phyloP scores from a whole-genome alignment of 768 basidiomycete species.

The Boletellus ananiceps region DNA sequence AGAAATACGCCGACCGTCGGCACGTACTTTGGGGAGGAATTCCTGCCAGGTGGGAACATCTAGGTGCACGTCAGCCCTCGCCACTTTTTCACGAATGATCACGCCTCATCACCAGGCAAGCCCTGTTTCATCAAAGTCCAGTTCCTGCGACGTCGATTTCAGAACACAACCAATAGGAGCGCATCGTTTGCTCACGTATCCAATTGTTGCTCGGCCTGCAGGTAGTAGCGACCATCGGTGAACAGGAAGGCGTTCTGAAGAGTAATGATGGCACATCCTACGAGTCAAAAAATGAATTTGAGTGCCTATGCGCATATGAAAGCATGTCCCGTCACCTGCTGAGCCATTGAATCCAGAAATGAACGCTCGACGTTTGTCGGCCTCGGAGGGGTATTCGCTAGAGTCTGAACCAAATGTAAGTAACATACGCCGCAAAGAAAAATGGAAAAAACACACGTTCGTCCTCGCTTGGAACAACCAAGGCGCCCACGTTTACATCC shows the following conservation, averaged over 20 bases:
- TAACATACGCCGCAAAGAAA: not conserved
- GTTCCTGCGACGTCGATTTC: slow-evolving; percentile 44
- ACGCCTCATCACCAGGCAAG: slow-evolving; percentile 51
- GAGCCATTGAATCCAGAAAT: slow-evolving; percentile 95
- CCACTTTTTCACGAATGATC: slow-evolving; percentile 1
- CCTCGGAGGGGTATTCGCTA: slow-evolving; percentile 84
- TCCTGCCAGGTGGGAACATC: slow-evolving; percentile 92
- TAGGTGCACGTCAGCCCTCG: slow-evolving; percentile 26
- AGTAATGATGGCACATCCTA: slow-evolving; percentile 77
- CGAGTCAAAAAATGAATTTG: slow-evolving; percentile 5
- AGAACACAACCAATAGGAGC: not conserved
- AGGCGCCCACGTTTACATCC: slow-evolving; percentile 56
- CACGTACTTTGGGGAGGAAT: slow-evolving; percentile 63
- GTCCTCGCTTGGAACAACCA: slow-evolving; percentile 89
- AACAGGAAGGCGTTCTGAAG: slow-evolving; percentile 71
- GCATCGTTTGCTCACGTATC: slow-evolving; percentile 51
- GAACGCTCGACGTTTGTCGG: slow-evolving; percentile 79
- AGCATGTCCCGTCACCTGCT: slow-evolving; percentile 52
- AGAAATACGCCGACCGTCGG: not conserved
- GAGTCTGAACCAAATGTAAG: slow-evolving; percentile 48
- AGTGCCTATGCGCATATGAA: not conserved
- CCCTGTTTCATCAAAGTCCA: slow-evolving; percentile 96
- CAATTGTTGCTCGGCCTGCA: slow-evolving; percentile 89
- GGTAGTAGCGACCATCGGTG: slow-evolving; percentile 93
- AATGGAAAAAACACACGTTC: slow-evolving; percentile 56